A percentile compares a stretch with the other conserved stretches of the same genome.
phyloP scores from a whole-genome alignment of 345 rosid species.

The Boechera stricta region DNA sequence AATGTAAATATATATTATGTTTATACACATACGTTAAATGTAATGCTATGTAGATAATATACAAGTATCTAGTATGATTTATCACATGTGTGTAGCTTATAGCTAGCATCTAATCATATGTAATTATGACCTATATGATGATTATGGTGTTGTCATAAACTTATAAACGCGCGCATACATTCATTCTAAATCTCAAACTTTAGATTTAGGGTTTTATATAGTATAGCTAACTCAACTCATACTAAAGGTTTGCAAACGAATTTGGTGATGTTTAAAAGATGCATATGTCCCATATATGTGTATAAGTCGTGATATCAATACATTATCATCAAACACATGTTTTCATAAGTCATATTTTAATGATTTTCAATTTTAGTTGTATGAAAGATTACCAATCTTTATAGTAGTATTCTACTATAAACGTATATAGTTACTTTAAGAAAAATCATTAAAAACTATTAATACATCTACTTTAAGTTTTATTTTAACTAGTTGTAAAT shows the following conservation, averaged over 20 bases:
- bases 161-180: not conserved
- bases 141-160: not conserved
- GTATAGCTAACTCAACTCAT: slow-evolving; percentile 9
- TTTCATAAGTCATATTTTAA: not conserved
- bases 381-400: not conserved
- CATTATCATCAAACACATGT: slow-evolving; percentile 6
- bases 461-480: not conserved
- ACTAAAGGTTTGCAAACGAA: not conserved
- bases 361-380: not conserved
- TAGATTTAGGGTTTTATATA: slow-evolving; percentile 18
- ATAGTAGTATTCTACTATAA: not conserved
- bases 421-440: not conserved
- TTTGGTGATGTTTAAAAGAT: slow-evolving; percentile 1
- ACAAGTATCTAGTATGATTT: slow-evolving; percentile 3
- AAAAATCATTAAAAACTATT: too few relatives aligned
- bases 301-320: not conserved
- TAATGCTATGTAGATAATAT: not conserved
- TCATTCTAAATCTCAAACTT: slow-evolving; percentile 11
- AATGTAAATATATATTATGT: slow-evolving; percentile 7
- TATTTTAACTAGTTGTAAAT: too few relatives aligned
- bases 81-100: slow-evolving; percentile 4
- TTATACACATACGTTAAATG: slow-evolving; percentile 23
- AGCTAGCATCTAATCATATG: slow-evolving; percentile 2
- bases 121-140: not conserved
- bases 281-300: not conserved